A percentile compares a stretch with the other conserved stretches of the same genome.
Conservation (phyloP, 2,329 filamentous ascomycete species). For the Trichoderma atroviride region DNA sequence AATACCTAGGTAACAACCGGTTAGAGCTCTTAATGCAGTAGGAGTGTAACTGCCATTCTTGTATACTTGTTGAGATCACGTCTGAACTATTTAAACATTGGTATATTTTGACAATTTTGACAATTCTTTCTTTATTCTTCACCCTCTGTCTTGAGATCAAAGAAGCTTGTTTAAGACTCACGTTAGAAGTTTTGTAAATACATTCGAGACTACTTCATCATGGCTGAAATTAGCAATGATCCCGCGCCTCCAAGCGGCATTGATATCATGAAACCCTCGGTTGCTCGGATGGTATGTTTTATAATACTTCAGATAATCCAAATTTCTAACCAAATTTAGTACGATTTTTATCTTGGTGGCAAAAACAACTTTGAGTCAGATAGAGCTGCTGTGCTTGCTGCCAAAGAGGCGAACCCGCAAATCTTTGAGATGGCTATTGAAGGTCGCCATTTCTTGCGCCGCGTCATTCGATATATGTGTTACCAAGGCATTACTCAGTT, state of each 20-base stretch:
- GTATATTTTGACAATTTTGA: neutral
- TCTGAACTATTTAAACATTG: neutral
- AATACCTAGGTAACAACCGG: neutral
- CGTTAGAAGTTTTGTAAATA: neutral
- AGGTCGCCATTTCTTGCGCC: constrained; percentile 7
- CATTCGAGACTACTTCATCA: neutral
- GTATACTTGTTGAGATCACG: neutral
- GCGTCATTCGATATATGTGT: constrained; percentile 19
- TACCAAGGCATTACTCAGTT: constrained; percentile 9
- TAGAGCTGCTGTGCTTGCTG: constrained; percentile 9
- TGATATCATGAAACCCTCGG: constrained; percentile 2
- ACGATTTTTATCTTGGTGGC: constrained; percentile 16
- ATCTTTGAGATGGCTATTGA: constrained; percentile 13
- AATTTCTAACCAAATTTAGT: neutral
- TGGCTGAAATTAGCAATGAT: neutral
- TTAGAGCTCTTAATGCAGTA: neutral
- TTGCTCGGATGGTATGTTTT: constrained; percentile 13
- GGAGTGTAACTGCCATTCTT: neutral
- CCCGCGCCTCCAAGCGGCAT: neutral
- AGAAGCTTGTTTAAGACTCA: neutral
- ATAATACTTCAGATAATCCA: neutral
- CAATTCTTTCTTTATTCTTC: neutral
- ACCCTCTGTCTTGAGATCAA: neutral
- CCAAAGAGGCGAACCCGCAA: neutral
- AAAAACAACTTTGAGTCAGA: constrained; percentile 12